Conservation (phyloP, 2,329 filamentous ascomycete species). For the Zasmidium cellare region DNA sequence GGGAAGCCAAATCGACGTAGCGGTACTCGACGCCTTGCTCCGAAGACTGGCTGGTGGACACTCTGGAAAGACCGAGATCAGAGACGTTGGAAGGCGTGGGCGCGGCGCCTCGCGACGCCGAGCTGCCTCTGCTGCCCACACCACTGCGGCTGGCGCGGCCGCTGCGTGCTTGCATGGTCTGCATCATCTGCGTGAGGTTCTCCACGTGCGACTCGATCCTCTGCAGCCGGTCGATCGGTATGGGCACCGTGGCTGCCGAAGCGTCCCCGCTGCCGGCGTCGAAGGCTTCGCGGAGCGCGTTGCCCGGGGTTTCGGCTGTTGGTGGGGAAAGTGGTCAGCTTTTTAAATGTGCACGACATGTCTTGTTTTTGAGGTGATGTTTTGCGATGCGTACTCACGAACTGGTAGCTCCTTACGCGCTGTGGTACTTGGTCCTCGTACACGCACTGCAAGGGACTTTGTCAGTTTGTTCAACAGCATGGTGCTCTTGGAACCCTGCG, state of each 20-base stretch:
- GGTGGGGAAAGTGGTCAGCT: not conserved
- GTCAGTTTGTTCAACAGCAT: slow-evolving; percentile 2
- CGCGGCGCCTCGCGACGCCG: not conserved
- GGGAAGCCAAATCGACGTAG: slow-evolving; percentile 4
- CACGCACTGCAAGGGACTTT: slow-evolving; percentile 9
- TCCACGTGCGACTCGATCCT: slow-evolving; percentile 13
- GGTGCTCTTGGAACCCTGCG: not conserved
- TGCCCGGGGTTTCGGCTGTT: slow-evolving; percentile 7
- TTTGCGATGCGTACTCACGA: slow-evolving; percentile 16
- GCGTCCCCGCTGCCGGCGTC: not conserved
- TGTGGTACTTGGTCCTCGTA: slow-evolving; percentile 17
- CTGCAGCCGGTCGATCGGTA: slow-evolving; percentile 7
- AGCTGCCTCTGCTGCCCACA: not conserved
- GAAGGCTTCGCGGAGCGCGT: slow-evolving; percentile 9
- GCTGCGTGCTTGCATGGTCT: slow-evolving; percentile 3
- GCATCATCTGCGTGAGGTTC: slow-evolving; percentile 10
- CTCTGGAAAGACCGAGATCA: not conserved
- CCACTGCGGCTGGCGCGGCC: not conserved
- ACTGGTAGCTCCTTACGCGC: slow-evolving; percentile 13
- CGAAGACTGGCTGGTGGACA: not conserved
- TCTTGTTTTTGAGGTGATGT: no score
- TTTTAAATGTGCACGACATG: not conserved
- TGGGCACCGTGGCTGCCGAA: slow-evolving; percentile 1
- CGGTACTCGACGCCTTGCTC: not conserved
- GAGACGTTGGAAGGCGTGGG: not conserved